Percentiles rank a stretch among this genome's conserved stretches.
Evolutionary conservation across 805 yeast genomes (phyloP).

Genomic region (Cyberlindnera euphorbiiphila): DNA sequence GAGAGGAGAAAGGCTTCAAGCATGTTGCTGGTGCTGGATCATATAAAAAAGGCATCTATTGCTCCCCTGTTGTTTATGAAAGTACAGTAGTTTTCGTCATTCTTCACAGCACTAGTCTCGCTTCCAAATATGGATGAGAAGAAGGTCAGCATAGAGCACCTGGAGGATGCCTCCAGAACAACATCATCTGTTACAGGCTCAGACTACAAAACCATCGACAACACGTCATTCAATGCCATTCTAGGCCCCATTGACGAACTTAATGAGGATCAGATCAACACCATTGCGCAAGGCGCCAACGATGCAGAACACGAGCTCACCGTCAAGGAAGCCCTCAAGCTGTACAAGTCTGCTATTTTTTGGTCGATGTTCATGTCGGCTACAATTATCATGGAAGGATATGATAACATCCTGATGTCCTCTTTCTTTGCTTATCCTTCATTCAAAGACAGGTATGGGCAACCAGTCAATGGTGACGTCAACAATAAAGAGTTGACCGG

Average conservation of each 20-base stretch:
- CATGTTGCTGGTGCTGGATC: too few species aligned
- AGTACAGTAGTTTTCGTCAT: too few species aligned
- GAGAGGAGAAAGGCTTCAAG: too few species aligned
- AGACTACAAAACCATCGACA: constrained; percentile 1
- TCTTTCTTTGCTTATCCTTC: constrained; percentile 25
- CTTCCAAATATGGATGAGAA: constrained; percentile 6
- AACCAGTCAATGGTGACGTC: constrained; percentile 24
- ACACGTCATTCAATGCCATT: not conserved
- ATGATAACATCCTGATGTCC: constrained; percentile 20
- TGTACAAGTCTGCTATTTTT: constrained; percentile 17
- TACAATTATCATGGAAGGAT: constrained; percentile 27
- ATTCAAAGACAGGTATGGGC: constrained; percentile 21
- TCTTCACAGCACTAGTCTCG: too few species aligned
- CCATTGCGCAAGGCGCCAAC: constrained; percentile 18
- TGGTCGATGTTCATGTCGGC: constrained; percentile 21
- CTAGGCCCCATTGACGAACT: constrained; percentile 14
- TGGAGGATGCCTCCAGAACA: constrained; percentile 16
- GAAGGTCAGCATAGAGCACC: constrained; percentile 16
- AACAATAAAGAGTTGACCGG: constrained; percentile 34
- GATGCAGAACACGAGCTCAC: constrained; percentile 19
- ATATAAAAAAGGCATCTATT: too few species aligned
- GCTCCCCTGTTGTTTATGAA: too few species aligned
- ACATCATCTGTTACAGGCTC: constrained; percentile 6
- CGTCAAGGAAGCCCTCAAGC: constrained; percentile 18
- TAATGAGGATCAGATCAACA: constrained; percentile 13